Evolutionary conservation across 345 rosid genomes (phyloP), one percentile per base, ranked within the genome.

Genomic region (Hypericum androsaemum): DNA sequence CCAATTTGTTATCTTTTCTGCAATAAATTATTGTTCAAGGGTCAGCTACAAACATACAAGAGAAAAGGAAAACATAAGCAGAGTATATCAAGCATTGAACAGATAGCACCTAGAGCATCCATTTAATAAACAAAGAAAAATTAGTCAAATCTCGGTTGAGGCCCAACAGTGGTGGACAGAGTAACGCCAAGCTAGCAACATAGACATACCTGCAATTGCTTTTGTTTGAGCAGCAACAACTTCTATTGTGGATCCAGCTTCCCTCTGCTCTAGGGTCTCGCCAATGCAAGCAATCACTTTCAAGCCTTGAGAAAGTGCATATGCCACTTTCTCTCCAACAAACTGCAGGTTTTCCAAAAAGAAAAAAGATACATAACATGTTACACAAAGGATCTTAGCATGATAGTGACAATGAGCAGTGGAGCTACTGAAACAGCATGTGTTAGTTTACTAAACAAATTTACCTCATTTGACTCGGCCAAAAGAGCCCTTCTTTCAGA

Each of bases 261-360:
- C 88, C 52, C 85, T 77, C 68, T 81, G 85, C 74, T 81, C 81
- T 37, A 84, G 81, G 11, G 88, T 80, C 78, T 84, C 88, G 12
- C 88, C 88, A 44, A 84, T 47, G 63, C 94, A 84, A 37, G 85
- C 83, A 32, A 84, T 81, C 70, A 84, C 94, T 60, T 79, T 79
- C 58, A 84, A 53, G 52, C 88, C 88, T 69, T 59, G 68, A 56
- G 83, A 64, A 59, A 84, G 80, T 10, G 83, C 80, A 55, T 75
- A 79, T 9, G 77, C 78, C 9, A 79, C 85, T 57, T 84, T 84
- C 35, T 74, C 85, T 37, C 74, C 88, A 42, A 84, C 83, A 71
- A 84, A 81, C 85, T 81, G 71, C 68, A 79, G 11, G 47, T 7
- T 41, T 10, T 59, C 54, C 36, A 22, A 63, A 36, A 51, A 12